Percentiles rank a stretch among this genome's conserved stretches.
Evolutionary conservation across 306 rosid genomes (phyloP).

Genomic region (Pyrus pyrifolia): DNA sequence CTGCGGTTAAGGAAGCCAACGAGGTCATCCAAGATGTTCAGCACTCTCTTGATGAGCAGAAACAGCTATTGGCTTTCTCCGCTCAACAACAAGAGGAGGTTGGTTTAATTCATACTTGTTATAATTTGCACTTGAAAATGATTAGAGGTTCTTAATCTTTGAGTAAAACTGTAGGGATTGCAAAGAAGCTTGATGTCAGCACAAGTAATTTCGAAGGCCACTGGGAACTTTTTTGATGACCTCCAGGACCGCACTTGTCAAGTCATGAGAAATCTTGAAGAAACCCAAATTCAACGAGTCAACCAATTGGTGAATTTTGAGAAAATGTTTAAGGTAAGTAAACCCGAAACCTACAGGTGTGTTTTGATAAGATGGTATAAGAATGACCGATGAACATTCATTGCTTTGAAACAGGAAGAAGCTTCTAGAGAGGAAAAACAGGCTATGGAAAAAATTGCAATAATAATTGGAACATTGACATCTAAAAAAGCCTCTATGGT

Average conservation of each 20-base stretch:
- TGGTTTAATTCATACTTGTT: slow-evolving; percentile 2
- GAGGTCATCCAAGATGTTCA: slow-evolving; percentile 56
- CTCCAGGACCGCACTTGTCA: slow-evolving; percentile 47
- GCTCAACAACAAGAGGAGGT: slow-evolving; percentile 68
- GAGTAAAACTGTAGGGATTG: slow-evolving; percentile 47
- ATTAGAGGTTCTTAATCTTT: not conserved
- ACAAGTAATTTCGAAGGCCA: slow-evolving; percentile 56
- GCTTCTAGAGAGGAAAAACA: slow-evolving; percentile 58
- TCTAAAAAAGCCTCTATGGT: slow-evolving; percentile 64
- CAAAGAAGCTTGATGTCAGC: slow-evolving; percentile 55
- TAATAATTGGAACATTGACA: slow-evolving; percentile 51
- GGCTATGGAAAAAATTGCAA: slow-evolving; percentile 57
- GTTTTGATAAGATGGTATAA: not conserved
- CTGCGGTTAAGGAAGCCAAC: slow-evolving; percentile 59
- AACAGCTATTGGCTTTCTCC: slow-evolving; percentile 50
- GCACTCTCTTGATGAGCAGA: slow-evolving; percentile 66
- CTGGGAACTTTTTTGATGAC: slow-evolving; percentile 47
- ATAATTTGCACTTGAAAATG: slow-evolving; percentile 9
- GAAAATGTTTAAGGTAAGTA: slow-evolving; percentile 69
- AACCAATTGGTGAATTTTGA: slow-evolving; percentile 54
- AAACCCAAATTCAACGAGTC: slow-evolving; percentile 48
- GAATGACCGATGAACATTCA: slow-evolving; percentile 14
- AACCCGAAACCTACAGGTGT: not conserved
- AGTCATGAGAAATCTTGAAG: slow-evolving; percentile 50
- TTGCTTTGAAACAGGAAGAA: slow-evolving; percentile 56